A percentile compares a stretch with the other conserved stretches of the same genome.
Conservation (phyloP, 306 rosid species). For the Cicer chorassanicum region DNA sequence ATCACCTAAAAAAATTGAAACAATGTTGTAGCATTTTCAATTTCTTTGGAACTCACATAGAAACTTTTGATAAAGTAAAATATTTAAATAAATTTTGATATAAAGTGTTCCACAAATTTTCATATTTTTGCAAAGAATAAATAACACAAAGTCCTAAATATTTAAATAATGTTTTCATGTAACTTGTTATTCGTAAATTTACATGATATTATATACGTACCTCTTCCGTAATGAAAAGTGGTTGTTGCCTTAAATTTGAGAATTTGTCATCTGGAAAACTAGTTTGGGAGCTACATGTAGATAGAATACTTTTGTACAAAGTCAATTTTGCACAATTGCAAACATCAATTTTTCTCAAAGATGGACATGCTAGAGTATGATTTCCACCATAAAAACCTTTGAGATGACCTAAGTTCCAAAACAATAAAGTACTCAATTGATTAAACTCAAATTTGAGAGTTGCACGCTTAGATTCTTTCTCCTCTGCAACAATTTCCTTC, state of each 20-base stretch:
- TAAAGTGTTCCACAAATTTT: no score
- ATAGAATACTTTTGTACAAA: not conserved
- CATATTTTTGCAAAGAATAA: no score
- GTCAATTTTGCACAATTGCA: not conserved
- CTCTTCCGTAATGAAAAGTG: not conserved
- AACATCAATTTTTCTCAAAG: not conserved
- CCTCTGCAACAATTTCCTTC: not conserved
- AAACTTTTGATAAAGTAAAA: no score
- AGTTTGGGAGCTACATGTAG: not conserved
- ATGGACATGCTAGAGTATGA: not conserved
- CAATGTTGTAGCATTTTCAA: no score
- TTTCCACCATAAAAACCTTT: not conserved
- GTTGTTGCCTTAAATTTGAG: not conserved
- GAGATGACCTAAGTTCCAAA: not conserved
- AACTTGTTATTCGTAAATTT: no score
- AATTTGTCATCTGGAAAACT: not conserved
- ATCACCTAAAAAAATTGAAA: not conserved
- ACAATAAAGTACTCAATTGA: not conserved
- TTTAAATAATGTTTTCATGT: no score
- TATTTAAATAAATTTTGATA: no score
- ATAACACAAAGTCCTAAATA: no score
- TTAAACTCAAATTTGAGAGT: not conserved
- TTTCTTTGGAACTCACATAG: no score
- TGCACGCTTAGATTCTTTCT: not conserved
- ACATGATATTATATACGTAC: no score